phyloP scores from a whole-genome alignment of 31 red algal genomes.

The Odonthalia washingtoniensis region DNA sequence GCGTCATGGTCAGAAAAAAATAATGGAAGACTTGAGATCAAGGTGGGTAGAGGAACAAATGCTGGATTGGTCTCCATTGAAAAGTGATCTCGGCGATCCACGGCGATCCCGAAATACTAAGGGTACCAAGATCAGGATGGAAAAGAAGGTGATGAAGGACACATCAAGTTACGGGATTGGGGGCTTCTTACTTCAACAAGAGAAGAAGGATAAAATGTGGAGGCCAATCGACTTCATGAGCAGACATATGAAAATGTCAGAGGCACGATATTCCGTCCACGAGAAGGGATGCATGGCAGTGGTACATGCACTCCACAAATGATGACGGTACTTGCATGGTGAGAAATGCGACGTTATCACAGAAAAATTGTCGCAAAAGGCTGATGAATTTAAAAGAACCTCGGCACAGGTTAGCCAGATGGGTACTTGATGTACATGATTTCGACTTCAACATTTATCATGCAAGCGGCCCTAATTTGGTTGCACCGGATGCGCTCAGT shows the following conservation, averaged over 20 bases:
- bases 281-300: slow-evolving; percentile 28
- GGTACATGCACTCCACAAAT: slow-evolving; percentile 36
- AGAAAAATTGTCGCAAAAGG: slow-evolving; percentile 34
- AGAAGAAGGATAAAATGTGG: not conserved
- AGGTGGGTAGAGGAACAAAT: slow-evolving; percentile 10
- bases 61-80: not conserved
- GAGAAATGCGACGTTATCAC: slow-evolving; percentile 29
- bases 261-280: not conserved
- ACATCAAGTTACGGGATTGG: slow-evolving; percentile 7
- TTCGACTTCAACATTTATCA: slow-evolving; percentile 36
- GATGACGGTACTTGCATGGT: slow-evolving; percentile 21
- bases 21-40: slow-evolving; percentile 27
- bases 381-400: slow-evolving; percentile 32
- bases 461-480: not conserved
- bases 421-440: slow-evolving; percentile 42
- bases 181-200: slow-evolving; percentile 35
- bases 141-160: slow-evolving; percentile 29
- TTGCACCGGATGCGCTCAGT: slow-evolving; percentile 35
- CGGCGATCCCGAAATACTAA: slow-evolving; percentile 16
- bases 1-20: not conserved
- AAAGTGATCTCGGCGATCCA: not conserved
- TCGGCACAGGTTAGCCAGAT: slow-evolving; percentile 4
- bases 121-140: not conserved
- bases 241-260: slow-evolving; percentile 6
- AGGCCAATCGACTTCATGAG: slow-evolving; percentile 6